Percentiles rank a stretch among this genome's conserved stretches.
These are phyloP conservation scores for Bassia scoparia DNA, from an alignment of 148 eudicot genomes.

Conservation along the genomic window DNA sequence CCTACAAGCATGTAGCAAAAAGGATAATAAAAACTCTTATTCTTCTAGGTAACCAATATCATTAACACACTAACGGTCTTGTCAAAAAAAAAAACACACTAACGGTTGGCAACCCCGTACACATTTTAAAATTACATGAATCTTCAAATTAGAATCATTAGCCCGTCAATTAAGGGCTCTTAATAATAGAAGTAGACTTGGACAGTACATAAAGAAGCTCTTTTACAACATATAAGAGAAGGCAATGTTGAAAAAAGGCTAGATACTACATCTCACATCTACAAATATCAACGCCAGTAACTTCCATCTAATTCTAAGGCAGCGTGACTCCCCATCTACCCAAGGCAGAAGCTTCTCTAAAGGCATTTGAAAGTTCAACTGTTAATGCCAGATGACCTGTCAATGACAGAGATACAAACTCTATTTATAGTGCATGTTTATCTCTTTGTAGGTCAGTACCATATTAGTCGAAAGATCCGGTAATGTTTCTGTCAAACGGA, in stretches of 20 bases:
- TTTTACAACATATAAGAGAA: background rate
- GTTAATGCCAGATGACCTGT: background rate
- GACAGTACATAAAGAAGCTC: background rate
- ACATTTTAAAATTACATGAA: background rate
- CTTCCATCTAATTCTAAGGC: background rate
- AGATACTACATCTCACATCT: background rate
- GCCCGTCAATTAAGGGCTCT: background rate
- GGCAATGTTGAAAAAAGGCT: background rate
- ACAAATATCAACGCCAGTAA: background rate
- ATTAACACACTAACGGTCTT: background rate
- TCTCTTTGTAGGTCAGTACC: background rate
- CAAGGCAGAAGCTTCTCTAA: conserved; percentile 5
- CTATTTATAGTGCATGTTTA: background rate
- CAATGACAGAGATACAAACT: background rate
- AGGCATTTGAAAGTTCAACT: background rate
- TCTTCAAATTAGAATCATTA: background rate
- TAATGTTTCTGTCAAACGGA: background rate
- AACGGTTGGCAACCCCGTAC: background rate
- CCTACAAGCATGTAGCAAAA: conserved; percentile 33
- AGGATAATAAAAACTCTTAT: background rate
- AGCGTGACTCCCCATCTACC: background rate
- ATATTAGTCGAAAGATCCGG: background rate
- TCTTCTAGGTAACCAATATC: background rate
- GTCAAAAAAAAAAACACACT: background rate
- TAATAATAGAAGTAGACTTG: background rate